Evolutionary conservation across 176 grass and related monocot genomes (phyloP).

Genomic region (barley (Hordeum vulgare)): MorexV3_pseudomolecules_assembly NC_058521.1:585609640-585610139

Average conservation of each 20-base stretch:
- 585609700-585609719: conserved; percentile 28
- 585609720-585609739: conserved; percentile 54
- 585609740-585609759: conserved; percentile 44
- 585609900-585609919: conserved; percentile 82
- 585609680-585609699: neutral
- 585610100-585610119: conserved; percentile 69
- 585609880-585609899: conserved; percentile 70
- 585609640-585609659: conserved; percentile 35
- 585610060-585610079: conserved; percentile 76
- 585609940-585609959: neutral
- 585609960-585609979: conserved; percentile 67
- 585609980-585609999: conserved; percentile 64
- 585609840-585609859: conserved; percentile 31
- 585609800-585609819: conserved; percentile 12
- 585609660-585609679: neutral
- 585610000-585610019: conserved; percentile 83
- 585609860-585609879: conserved; percentile 43
- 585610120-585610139: conserved; percentile 77
- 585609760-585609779: conserved; percentile 31
- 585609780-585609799: neutral
- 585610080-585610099: conserved; percentile 65
- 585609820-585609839: conserved; percentile 33
- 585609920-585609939: conserved; percentile 12
- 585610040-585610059: conserved; percentile 36
- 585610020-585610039: conserved; percentile 38